phyloP scores from a whole-genome alignment of 176 grass and related monocot species.

The Triticum urartu region DNA sequence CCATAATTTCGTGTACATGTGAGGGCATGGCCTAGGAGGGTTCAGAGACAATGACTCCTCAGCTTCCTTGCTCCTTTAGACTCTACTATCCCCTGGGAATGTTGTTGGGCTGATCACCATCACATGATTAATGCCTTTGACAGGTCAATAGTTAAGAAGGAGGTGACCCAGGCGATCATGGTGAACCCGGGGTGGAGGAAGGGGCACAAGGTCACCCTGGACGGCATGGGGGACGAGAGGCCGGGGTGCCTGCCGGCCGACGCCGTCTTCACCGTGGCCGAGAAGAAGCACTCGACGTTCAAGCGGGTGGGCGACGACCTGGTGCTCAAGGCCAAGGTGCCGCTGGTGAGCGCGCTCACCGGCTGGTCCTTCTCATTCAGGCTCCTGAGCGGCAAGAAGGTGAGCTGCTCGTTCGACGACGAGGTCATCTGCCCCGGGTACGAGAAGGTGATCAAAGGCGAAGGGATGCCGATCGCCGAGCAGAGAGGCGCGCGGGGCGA shows the following conservation, averaged over 20 bases:
- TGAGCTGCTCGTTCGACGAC: slow-evolving; percentile 69
- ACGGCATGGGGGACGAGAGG: slow-evolving; percentile 72
- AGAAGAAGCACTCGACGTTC: slow-evolving; percentile 78
- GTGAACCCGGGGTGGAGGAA: slow-evolving; percentile 88
- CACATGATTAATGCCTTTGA: background rate
- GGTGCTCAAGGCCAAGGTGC: slow-evolving; percentile 87
- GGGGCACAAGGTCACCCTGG: slow-evolving; percentile 63
- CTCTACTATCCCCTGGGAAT: slow-evolving; percentile 13
- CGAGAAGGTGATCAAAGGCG: slow-evolving; percentile 73
- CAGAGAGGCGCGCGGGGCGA: slow-evolving; percentile 62
- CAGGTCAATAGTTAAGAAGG: slow-evolving; percentile 77
- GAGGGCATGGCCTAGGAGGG: slow-evolving; percentile 13
- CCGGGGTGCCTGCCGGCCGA: slow-evolving; percentile 71
- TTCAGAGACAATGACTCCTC: slow-evolving; percentile 45
- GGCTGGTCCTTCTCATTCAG: slow-evolving; percentile 90
- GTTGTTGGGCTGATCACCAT: background rate
- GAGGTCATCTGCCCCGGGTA: slow-evolving; percentile 67
- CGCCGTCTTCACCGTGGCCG: slow-evolving; percentile 50
- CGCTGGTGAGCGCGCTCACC: slow-evolving; percentile 70
- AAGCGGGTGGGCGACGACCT: slow-evolving; percentile 81
- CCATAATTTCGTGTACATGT: slow-evolving; percentile 25
- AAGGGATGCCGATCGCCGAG: slow-evolving; percentile 70
- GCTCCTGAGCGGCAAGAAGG: slow-evolving; percentile 62
- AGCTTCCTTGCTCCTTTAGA: slow-evolving; percentile 23
- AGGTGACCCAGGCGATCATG: slow-evolving; percentile 56